Percentiles rank a stretch among this genome's conserved stretches.
Evolutionary conservation across 441 rosid genomes (phyloP).

Genomic region (Syzygium syzygioides): DNA sequence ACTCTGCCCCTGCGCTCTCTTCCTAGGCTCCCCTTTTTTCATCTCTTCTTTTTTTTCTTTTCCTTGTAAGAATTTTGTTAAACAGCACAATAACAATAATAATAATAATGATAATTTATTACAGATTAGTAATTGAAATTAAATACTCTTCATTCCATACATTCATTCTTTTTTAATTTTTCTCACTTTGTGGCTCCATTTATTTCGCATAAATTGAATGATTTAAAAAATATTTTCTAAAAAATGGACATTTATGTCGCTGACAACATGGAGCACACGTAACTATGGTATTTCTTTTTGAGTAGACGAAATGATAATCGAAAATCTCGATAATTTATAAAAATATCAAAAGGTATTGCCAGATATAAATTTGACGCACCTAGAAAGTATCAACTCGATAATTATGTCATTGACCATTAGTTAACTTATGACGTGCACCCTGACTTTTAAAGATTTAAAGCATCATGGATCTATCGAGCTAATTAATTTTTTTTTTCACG

Average conservation of each 20-base stretch:
- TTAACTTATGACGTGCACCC: background rate
- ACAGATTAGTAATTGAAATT: background rate
- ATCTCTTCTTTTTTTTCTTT: background rate
- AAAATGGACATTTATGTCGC: too few relatives aligned
- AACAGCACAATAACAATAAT: background rate
- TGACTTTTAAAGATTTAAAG: background rate
- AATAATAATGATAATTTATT: background rate
- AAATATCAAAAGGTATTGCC: background rate
- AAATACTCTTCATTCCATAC: background rate
- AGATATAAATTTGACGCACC: background rate
- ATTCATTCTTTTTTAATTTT: too few relatives aligned
- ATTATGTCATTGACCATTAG: background rate
- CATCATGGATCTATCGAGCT: background rate
- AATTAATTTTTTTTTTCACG: background rate
- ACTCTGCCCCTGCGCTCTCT: background rate
- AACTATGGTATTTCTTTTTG: background rate
- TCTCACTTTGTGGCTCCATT: background rate
- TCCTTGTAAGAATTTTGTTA: background rate
- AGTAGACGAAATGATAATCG: accelerated
- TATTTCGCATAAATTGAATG: too few relatives aligned
- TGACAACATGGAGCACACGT: background rate
- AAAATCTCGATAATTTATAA: background rate
- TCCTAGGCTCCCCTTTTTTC: background rate
- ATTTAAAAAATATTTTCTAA: too few relatives aligned
- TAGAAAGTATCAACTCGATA: background rate